Conservation (phyloP, 164 flowering plant species). For the Vitis amurensis region DNA sequence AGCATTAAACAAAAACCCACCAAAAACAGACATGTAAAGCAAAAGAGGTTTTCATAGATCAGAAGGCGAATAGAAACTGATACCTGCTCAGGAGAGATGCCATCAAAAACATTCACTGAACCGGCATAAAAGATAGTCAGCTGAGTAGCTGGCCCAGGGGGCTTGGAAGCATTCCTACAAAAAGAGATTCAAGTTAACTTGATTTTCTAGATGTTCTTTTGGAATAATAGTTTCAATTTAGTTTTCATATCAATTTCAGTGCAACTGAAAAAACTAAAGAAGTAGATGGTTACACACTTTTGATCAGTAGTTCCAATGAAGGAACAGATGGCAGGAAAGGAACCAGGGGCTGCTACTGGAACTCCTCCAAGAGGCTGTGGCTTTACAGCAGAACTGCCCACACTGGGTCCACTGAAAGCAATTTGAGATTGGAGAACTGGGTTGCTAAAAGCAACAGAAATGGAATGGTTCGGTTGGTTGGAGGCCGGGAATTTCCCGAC, state of each 20-base stretch:
- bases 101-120: conserved; percentile 39
- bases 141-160: conserved; percentile 32
- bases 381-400: conserved; percentile 9
- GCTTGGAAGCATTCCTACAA: conserved; percentile 26
- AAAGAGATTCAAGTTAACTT: background rate
- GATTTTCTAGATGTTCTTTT: background rate
- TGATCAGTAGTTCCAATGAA: conserved; percentile 24
- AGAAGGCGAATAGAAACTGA: background rate
- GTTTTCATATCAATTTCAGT: no score
- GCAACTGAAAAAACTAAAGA: no score
- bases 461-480: conserved; percentile 17
- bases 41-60: background rate
- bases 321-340: conserved; percentile 17
- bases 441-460: conserved; percentile 11
- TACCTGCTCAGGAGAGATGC: conserved; percentile 45
- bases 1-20: background rate
- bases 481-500: conserved; percentile 19
- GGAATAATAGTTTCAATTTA: no score
- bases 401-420: conserved; percentile 8
- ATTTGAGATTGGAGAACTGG: conserved; percentile 18
- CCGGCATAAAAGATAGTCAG: conserved; percentile 46
- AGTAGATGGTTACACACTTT: conserved; percentile 15
- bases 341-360: conserved; percentile 13
- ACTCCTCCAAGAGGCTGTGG: conserved; percentile 23
- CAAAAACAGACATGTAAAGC: background rate